Conservation (phyloP, 1,284 basidiomycete genomes). For the Cryptococcus sp. region DNA sequence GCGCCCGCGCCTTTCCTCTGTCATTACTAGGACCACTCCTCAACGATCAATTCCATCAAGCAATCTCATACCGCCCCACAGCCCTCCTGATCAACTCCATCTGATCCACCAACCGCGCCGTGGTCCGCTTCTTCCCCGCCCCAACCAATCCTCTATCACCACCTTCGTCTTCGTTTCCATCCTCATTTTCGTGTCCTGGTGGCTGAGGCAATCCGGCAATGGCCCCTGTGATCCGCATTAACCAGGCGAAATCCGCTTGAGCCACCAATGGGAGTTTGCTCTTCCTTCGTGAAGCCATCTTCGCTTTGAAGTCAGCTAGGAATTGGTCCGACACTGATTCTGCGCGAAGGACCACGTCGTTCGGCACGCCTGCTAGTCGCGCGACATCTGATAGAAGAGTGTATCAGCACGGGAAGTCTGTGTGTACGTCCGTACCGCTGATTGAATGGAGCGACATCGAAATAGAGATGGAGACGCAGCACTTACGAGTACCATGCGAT, state of each 20-base stretch:
- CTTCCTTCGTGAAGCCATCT: constrained; percentile 67
- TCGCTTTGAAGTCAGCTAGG: constrained; percentile 77
- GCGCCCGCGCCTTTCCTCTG: too few species aligned
- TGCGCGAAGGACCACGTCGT: constrained; percentile 71
- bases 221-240: constrained; percentile 50
- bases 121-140: constrained; percentile 4
- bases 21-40: too few species aligned
- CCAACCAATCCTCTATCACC: background rate
- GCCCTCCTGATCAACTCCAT: constrained; percentile 34
- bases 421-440: background rate
- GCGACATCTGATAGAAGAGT: constrained; percentile 63
- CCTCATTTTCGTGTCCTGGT: too few species aligned
- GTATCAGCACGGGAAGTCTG: background rate
- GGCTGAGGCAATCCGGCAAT: background rate
- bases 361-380: constrained; percentile 77
- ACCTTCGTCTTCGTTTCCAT: too few species aligned
- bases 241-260: constrained; percentile 84
- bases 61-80: constrained; percentile 24
- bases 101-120: constrained; percentile 25
- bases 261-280: constrained; percentile 69
- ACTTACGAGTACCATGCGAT: constrained; percentile 77
- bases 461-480: background rate
- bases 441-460: background rate
- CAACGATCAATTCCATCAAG: background rate
- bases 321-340: constrained; percentile 85